Base-by-base conservation (phyloP, 2,329 filamentous ascomycete genomes). In the Neonectria sp. region DNA sequence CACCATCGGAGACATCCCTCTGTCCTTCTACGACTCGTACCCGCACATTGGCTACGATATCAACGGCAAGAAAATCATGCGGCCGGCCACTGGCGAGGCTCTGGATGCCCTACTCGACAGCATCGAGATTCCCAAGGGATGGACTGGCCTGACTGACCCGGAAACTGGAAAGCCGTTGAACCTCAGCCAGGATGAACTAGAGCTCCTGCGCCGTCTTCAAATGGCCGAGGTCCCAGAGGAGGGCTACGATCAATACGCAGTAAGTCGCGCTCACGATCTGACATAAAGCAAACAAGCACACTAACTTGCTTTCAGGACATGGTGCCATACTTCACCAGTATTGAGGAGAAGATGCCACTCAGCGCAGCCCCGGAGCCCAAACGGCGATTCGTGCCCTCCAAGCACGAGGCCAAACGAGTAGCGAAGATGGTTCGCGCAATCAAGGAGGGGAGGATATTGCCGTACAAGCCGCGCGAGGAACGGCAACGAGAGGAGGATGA, bases 21-120 rank as follows among this genome's bases (percentile, higher is more conserved):
- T 98, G 56, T 92, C 93, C 3, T 98, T 97, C 83, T 99, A 99
- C 85, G 96, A 99, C 80, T 93, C 94, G 40, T 99, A 98, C 79
- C 96, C 96, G 57, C 96, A 99, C 80, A 98, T 99, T 79, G 96
- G 96, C 67, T 99, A 99, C 83, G 94, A 98, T 76, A 98, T 99
- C 84, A 97, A 99, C 81, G 96, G 96, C 81, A 98, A 97, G 88
- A 97, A 93, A 82, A 97, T 99, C 71, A 93, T 97, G 91, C 92
- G 96, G 59, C 96, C 96, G 7, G 96, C 97, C 4, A 95, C 95
- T 73, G 95, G 95, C 59, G 93, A 97, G 79, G 96, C 96, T 40
- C 85, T 99, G 35, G 96, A 99, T 85, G 94, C 95, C 13, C 87
- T 99, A 49, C 86, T 99, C 11, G 95, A 99, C 76, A 98, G 93